These are phyloP conservation scores for Colletotrichum chlorophyti DNA, from an alignment of 2,329 filamentous ascomycete genomes.

Conservation along the genomic window DNA sequence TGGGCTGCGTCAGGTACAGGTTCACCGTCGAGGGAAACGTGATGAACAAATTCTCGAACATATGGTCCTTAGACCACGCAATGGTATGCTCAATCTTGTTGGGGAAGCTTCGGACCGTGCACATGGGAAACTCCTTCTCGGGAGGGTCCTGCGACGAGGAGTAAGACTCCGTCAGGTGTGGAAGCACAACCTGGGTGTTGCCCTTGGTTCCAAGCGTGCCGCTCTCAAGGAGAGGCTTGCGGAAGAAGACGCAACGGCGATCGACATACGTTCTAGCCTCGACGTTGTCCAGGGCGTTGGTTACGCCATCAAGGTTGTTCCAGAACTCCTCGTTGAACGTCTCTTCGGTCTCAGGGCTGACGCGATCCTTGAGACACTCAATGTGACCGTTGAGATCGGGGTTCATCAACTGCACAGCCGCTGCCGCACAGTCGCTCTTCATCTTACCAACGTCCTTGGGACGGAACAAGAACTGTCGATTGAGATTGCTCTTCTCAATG, in stretches of 20 bases:
- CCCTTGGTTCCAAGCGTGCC: slow-evolving; percentile 99
- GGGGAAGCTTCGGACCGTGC: slow-evolving; percentile 94
- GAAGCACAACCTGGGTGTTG: slow-evolving; percentile 95
- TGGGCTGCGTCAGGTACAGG: slow-evolving; percentile 87
- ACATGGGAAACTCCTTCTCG: slow-evolving; percentile 99
- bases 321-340: slow-evolving; percentile 96
- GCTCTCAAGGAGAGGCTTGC: slow-evolving; percentile 93
- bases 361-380: slow-evolving; percentile 83
- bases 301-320: slow-evolving; percentile 86
- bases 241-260: slow-evolving; percentile 96
- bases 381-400: slow-evolving; percentile 90
- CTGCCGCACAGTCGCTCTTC: slow-evolving; percentile 94
- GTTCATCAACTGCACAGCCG: slow-evolving; percentile 94
- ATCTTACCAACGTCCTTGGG: slow-evolving; percentile 91
- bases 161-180: slow-evolving; percentile 92
- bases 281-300: slow-evolving; percentile 96
- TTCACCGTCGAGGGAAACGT: slow-evolving; percentile 95
- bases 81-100: slow-evolving; percentile 99
- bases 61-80: slow-evolving; percentile 89
- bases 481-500: slow-evolving; percentile 98
- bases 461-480: slow-evolving; percentile 95
- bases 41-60: slow-evolving; percentile 94
- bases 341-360: slow-evolving; percentile 89
- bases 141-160: slow-evolving; percentile 94
- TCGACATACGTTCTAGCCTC: slow-evolving; percentile 97